Evolutionary conservation across 2,329 filamentous ascomycete genomes (phyloP).

Genomic region (Penicillium hesseltinei): DNA sequence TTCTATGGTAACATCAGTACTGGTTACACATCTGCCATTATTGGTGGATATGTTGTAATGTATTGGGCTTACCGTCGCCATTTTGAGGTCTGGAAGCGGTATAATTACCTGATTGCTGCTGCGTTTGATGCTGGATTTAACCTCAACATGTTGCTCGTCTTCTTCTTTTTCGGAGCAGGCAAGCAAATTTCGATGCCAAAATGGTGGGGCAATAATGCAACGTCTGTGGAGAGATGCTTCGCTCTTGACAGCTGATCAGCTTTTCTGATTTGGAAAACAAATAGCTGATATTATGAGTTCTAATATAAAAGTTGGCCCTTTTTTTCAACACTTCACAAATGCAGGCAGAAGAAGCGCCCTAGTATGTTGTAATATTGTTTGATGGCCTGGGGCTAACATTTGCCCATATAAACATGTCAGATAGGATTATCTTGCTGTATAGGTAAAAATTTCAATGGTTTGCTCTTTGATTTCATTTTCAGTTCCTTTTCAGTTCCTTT

Average conservation of each 20-base stretch:
- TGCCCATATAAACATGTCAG: neutral
- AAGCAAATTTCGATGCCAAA: slow-evolving; percentile 60
- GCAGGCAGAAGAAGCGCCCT: neutral
- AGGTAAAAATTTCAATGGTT: too few relatives aligned
- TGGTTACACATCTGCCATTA: slow-evolving; percentile 56
- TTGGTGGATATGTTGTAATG: slow-evolving; percentile 62
- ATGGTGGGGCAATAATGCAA: slow-evolving; percentile 62
- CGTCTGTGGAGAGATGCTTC: slow-evolving; percentile 59
- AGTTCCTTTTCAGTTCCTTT: neutral
- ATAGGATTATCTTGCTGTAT: neutral
- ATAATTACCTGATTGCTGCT: slow-evolving; percentile 61
- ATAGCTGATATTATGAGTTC: neutral
- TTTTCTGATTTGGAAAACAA: neutral
- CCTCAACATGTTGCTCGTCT: slow-evolving; percentile 61
- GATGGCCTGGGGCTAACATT: neutral
- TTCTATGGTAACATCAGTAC: slow-evolving; percentile 64
- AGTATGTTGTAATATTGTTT: neutral
- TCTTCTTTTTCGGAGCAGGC: slow-evolving; percentile 57
- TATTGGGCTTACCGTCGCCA: slow-evolving; percentile 57
- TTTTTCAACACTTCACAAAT: neutral
- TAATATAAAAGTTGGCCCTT: neutral
- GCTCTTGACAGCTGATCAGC: slow-evolving; percentile 38
- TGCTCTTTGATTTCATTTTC: neutral
- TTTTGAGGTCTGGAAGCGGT: slow-evolving; percentile 58
- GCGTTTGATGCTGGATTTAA: slow-evolving; percentile 64